phyloP scores from a whole-genome alignment of 1,139 yeast genomes.

The Trichomonascaceae sp. region DNA sequence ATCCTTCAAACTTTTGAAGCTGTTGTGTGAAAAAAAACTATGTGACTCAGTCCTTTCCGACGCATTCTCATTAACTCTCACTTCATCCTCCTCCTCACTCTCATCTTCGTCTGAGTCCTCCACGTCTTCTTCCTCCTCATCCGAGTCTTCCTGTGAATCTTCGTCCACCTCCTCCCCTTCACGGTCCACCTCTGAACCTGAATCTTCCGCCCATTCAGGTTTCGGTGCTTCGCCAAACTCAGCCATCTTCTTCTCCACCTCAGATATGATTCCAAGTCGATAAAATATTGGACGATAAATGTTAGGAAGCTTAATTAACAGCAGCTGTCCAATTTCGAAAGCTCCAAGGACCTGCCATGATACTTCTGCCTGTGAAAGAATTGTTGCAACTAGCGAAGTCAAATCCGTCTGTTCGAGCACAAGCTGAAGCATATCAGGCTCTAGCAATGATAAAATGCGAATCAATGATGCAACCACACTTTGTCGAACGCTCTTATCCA shows the following conservation, averaged over 20 bases:
- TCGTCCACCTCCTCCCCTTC: constrained; percentile 16
- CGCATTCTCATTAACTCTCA: constrained; percentile 1
- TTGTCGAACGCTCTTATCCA: constrained; percentile 61
- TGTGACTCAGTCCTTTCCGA: not conserved
- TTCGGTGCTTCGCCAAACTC: constrained; percentile 11
- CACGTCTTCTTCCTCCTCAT: constrained; percentile 19
- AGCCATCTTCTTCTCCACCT: constrained; percentile 31
- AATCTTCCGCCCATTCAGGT: constrained; percentile 14
- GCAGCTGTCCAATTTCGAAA: constrained; percentile 43
- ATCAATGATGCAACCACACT: constrained; percentile 52
- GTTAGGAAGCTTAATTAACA: constrained; percentile 44
- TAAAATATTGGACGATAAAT: constrained; percentile 47
- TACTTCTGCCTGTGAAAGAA: constrained; percentile 50
- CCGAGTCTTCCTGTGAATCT: constrained; percentile 19
- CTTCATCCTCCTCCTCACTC: constrained; percentile 18
- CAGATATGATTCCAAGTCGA: constrained; percentile 67
- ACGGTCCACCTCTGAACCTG: constrained; percentile 21
- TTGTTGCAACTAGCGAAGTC: constrained; percentile 51
- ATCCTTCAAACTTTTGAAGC: not conserved
- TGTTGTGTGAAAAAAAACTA: not conserved
- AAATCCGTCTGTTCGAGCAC: constrained; percentile 29
- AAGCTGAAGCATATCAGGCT: constrained; percentile 19
- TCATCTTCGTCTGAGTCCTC: constrained; percentile 22
- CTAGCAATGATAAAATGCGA: constrained; percentile 41
- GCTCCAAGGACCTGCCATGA: constrained; percentile 47